Evolutionary conservation across 2,329 filamentous ascomycete genomes (phyloP), one percentile per base, ranked within the genome.

Genomic region (Pseudopithomyces chartarum): DNA sequence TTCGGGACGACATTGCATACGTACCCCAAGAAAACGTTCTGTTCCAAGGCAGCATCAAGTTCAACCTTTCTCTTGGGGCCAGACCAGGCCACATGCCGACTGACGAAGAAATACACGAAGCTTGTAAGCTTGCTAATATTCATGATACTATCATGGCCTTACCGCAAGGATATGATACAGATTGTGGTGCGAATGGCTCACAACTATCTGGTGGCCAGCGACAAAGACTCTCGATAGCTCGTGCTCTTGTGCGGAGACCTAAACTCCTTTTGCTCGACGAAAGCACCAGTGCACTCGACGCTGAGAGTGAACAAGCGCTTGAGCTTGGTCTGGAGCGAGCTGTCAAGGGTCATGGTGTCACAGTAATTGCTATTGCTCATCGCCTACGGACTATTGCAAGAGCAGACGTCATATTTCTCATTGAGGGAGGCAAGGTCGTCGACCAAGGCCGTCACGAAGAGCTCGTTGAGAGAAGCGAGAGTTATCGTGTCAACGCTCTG

Each of bases 61-160:
- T 80, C 70, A 82, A 81, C 57, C 70, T 81, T 20, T 70, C 70
- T 2, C 71, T 81, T 2, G 80, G 78, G 38, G 81, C 84, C 2
- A 78, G 80, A 1, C 86, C 85, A 1, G 82, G 79, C 12, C 77
- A 82, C 39, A 80, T 83, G 33, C 83, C 84, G 1, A 83, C 81
- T 0, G 77, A 85, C 43, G 82, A 79, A 8, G 87, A 90, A 45
- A 86, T 91, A 44, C 81, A 87, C 60, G 83, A 85, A 52, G 88
- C 88, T 0, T 90, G 88, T 67, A 82, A 82, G 55, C 75, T 89
- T 15, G 88, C 88, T 34, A 89, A 89, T 67, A 89, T 91, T 59
- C 87, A 91, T 73, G 86, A 90, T 23, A 85, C 84, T 22, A 88
- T 91, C 62, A 76, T 79, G 55, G 75, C 80, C 0, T 76, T 91